These are phyloP conservation scores for Williopsis jadinii DNA, from an alignment of 1,139 yeast genomes.

Conservation along the genomic window DNA sequence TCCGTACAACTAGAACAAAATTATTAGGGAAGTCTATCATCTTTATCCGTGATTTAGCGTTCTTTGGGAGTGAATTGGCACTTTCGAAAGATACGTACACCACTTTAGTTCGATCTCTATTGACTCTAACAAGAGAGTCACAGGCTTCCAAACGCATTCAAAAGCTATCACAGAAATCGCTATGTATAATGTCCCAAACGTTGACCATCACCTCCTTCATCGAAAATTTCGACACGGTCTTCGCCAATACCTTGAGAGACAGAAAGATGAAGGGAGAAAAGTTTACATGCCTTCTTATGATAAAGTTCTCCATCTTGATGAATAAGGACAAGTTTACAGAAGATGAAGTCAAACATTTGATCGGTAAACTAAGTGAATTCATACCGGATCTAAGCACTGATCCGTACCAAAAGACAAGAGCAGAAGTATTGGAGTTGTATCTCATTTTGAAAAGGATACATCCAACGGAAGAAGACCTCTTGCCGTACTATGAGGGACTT, in stretches of 20 bases:
- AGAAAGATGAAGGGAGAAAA: slow-evolving; percentile 18
- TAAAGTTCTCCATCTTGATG: slow-evolving; percentile 16
- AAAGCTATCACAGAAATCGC: slow-evolving; percentile 15
- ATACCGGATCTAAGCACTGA: slow-evolving; percentile 12
- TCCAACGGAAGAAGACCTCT: slow-evolving; percentile 1
- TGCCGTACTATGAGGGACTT: slow-evolving; percentile 7
- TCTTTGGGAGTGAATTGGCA: slow-evolving; percentile 13
- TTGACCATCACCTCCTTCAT: slow-evolving; percentile 14
- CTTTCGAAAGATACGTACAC: slow-evolving; percentile 9
- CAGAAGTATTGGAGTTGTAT: slow-evolving; percentile 16
- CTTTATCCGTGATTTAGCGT: slow-evolving; percentile 19
- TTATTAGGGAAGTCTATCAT: slow-evolving; percentile 15
- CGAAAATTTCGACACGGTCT: slow-evolving; percentile 12
- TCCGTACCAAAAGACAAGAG: slow-evolving; percentile 15
- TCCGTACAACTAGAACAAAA: slow-evolving; percentile 13
- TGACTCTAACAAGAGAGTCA: slow-evolving; percentile 18
- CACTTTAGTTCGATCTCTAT: slow-evolving; percentile 13
- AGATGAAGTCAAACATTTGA: slow-evolving; percentile 4
- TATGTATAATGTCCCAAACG: slow-evolving; percentile 20
- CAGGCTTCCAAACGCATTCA: slow-evolving; percentile 10
- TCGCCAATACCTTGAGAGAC: slow-evolving; percentile 8
- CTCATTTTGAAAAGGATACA: slow-evolving; percentile 7
- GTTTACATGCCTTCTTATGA: slow-evolving; percentile 17
- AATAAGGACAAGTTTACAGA: slow-evolving; percentile 8
- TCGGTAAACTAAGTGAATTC: slow-evolving; percentile 6